Conservation (phyloP, 1,284 basidiomycete species). For the Tilletia horrida region DNA sequence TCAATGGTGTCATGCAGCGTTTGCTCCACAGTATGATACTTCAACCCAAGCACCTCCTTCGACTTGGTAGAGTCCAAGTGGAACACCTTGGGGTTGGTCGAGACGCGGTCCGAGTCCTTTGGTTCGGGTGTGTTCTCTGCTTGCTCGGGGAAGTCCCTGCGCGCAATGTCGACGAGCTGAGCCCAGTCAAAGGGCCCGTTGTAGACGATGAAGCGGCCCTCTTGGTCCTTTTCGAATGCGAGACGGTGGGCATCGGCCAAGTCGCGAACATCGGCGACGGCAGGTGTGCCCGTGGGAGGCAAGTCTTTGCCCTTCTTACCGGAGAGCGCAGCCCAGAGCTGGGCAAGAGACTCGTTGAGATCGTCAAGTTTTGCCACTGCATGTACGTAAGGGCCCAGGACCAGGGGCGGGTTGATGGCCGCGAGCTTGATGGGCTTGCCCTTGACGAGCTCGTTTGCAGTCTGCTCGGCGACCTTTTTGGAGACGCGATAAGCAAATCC, state of each 20-base stretch:
- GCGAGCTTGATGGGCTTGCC: neutral
- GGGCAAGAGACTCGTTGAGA: constrained; percentile 62
- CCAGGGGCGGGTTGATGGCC: neutral
- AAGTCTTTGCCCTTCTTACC: constrained; percentile 52
- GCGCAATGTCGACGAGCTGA: constrained; percentile 40
- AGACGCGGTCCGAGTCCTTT: constrained; percentile 36
- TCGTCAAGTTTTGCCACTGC: constrained; percentile 58
- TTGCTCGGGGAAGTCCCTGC: constrained; percentile 29
- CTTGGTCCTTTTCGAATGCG: constrained; percentile 9
- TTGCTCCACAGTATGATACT: constrained; percentile 59
- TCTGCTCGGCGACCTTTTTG: constrained; percentile 67
- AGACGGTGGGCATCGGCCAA: constrained; percentile 14
- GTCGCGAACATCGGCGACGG: constrained; percentile 1
- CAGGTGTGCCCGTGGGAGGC: neutral
- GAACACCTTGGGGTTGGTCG: constrained; percentile 36
- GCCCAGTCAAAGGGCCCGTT: constrained; percentile 25
- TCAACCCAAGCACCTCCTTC: constrained; percentile 58
- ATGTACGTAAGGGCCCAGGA: constrained; percentile 60
- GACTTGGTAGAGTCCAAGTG: constrained; percentile 55
- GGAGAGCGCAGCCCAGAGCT: constrained; percentile 56
- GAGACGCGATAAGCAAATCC: constrained; percentile 58
- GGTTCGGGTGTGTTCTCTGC: constrained; percentile 40
- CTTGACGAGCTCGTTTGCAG: constrained; percentile 55
- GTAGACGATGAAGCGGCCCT: constrained; percentile 10
- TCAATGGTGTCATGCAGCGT: constrained; percentile 22